Conservation (phyloP, 2,329 filamentous ascomycete species). For the Fusarium sp. region DNA sequence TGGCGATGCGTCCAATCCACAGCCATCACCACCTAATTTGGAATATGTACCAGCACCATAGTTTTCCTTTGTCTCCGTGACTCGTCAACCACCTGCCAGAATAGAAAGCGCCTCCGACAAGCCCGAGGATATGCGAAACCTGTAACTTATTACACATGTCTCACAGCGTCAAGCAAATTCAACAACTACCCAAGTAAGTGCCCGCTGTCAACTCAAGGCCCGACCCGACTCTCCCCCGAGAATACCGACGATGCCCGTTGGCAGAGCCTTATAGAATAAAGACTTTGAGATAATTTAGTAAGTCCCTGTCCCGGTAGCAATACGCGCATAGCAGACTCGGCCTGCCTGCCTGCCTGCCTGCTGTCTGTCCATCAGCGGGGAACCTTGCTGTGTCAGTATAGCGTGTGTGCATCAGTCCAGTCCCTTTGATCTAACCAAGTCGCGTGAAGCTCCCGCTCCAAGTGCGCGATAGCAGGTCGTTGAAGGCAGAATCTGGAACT, state of each 20-base stretch:
- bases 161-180: too few species aligned
- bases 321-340: not conserved
- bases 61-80: slow-evolving; percentile 2
- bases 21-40: slow-evolving; percentile 9
- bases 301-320: not conserved
- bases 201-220: too few species aligned
- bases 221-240: too few species aligned
- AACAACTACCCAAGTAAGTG: too few species aligned
- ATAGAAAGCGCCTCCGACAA: slow-evolving; percentile 17
- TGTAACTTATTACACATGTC: too few species aligned
- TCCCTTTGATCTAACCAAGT: not conserved
- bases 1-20: slow-evolving; percentile 9
- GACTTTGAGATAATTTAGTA: not conserved
- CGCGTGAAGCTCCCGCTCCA: not conserved
- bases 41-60: slow-evolving; percentile 1
- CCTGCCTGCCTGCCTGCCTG: not conserved
- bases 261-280: not conserved
- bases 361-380: not conserved
- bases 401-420: not conserved
- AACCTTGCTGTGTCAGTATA: slow-evolving; percentile 1
- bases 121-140: not conserved
- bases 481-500: slow-evolving; percentile 22
- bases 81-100: slow-evolving; percentile 21
- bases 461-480: not conserved
- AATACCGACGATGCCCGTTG: too few species aligned